phyloP scores from a whole-genome alignment of 83 land plant genomes.

The Picea abies region DNA sequence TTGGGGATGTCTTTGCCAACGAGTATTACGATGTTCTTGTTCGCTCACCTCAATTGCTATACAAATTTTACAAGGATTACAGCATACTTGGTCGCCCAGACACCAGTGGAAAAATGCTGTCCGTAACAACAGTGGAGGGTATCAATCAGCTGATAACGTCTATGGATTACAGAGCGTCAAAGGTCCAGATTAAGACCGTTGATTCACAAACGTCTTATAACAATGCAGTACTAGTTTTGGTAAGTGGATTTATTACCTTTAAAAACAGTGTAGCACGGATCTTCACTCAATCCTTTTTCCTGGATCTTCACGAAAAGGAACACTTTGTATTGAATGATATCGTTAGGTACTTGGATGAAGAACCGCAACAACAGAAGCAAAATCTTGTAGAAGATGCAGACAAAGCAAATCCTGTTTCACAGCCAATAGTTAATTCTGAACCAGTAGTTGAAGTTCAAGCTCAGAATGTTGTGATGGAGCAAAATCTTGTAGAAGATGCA shows the following conservation, averaged over 20 bases:
- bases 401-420: slow-evolving; percentile 1
- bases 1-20: no score
- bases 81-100: slow-evolving; percentile 45
- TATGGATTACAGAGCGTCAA: no score
- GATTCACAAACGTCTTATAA: slow-evolving; percentile 63
- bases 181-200: no score
- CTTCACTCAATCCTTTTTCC: slow-evolving; percentile 64
- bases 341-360: slow-evolving; percentile 55
- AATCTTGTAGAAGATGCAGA: slow-evolving; percentile 18
- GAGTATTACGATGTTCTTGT: slow-evolving; percentile 52
- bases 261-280: slow-evolving; percentile 34
- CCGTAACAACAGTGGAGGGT: slow-evolving; percentile 39
- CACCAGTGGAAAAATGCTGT: slow-evolving; percentile 41
- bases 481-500: no score
- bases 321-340: slow-evolving; percentile 70
- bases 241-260: slow-evolving; percentile 46
- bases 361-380: slow-evolving; percentile 15
- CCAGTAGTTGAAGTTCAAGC: neutral
- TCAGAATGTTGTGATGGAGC: no score
- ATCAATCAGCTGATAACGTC: no score
- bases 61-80: no score
- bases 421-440: slow-evolving; percentile 34
- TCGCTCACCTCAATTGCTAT: slow-evolving; percentile 42
- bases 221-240: slow-evolving; percentile 61
- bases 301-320: slow-evolving; percentile 73